Conservation (phyloP, 2,329 filamentous ascomycete genomes). For the Neurospora crassa region DNA sequence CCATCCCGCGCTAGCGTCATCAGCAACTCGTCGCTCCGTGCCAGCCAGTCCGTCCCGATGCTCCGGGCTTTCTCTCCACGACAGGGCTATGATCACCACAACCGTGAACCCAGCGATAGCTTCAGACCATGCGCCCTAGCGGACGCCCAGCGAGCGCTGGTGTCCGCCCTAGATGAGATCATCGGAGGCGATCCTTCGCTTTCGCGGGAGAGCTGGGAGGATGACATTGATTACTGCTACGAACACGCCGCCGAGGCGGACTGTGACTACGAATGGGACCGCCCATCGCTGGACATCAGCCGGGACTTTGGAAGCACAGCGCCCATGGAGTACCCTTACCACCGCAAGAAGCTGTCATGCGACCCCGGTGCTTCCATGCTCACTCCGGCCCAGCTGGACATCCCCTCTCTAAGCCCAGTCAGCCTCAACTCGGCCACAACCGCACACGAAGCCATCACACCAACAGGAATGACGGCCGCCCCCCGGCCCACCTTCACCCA, state of each 20-base stretch:
- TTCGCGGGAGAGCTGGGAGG: slow-evolving; percentile 51
- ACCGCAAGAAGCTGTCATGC: slow-evolving; percentile 6
- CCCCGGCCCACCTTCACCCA: slow-evolving; percentile 12
- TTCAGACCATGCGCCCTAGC: slow-evolving; percentile 35
- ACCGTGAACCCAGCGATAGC: slow-evolving; percentile 34
- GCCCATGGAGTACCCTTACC: slow-evolving; percentile 15
- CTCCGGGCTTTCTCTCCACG: slow-evolving; percentile 34
- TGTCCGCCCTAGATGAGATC: slow-evolving; percentile 18
- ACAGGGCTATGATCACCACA: slow-evolving; percentile 18
- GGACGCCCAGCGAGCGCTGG: slow-evolving; percentile 25
- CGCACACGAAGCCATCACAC: slow-evolving; percentile 34
- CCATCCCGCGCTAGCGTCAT: slow-evolving; percentile 34
- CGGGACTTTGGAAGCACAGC: slow-evolving; percentile 23
- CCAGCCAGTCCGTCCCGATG: slow-evolving; percentile 45
- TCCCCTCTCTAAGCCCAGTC: slow-evolving; percentile 39
- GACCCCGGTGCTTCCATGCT: slow-evolving; percentile 18
- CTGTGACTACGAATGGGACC: slow-evolving; percentile 58
- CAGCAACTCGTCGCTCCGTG: slow-evolving; percentile 44
- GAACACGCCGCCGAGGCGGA: slow-evolving; percentile 58
- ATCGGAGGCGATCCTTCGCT: slow-evolving; percentile 20
- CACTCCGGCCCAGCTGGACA: slow-evolving; percentile 28
- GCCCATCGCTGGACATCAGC: slow-evolving; percentile 40
- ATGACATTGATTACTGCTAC: slow-evolving; percentile 62
- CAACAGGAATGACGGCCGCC: slow-evolving; percentile 23
- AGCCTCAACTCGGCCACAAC: slow-evolving; percentile 35